phyloP scores from a whole-genome alignment of 2,329 filamentous ascomycete species.

The Beauveria caledonica region DNA sequence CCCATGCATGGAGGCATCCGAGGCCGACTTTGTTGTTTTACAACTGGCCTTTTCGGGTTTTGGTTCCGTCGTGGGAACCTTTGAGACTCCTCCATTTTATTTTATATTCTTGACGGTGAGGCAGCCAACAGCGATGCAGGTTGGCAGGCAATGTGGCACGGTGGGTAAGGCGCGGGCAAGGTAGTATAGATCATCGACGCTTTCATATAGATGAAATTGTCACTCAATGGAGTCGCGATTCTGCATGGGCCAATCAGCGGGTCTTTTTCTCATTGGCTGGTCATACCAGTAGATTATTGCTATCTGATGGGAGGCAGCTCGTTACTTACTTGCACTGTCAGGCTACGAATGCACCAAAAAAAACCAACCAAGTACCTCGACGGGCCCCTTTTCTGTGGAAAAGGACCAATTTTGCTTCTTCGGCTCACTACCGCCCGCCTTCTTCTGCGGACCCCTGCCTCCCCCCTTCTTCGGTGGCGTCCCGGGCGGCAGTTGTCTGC shows the following conservation, averaged over 20 bases:
- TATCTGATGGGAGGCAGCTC: background rate
- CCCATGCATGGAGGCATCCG: background rate
- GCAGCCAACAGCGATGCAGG: background rate
- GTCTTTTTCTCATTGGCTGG: background rate
- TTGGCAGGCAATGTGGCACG: background rate
- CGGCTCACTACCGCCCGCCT: background rate
- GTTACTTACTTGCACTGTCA: background rate
- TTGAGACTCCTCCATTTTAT: background rate
- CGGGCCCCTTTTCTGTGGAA: background rate
- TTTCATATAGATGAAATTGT: background rate
- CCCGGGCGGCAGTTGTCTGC: background rate
- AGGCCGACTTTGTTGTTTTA: background rate
- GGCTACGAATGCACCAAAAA: background rate
- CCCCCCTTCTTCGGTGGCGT: background rate
- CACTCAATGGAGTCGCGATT: background rate
- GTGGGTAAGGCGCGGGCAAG: background rate
- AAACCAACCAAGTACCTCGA: no score
- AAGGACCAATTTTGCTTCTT: slow-evolving; percentile 1
- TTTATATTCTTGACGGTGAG: background rate
- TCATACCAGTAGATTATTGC: background rate
- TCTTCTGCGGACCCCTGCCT: background rate
- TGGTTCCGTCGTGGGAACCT: background rate
- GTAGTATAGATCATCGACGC: background rate
- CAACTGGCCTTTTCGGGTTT: background rate
- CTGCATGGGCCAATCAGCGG: background rate